Percentiles rank a stretch among this genome's conserved stretches.
These are phyloP conservation scores for Schizophyllum amplum DNA, from an alignment of 1,284 basidiomycete genomes.

Conservation along the genomic window DNA sequence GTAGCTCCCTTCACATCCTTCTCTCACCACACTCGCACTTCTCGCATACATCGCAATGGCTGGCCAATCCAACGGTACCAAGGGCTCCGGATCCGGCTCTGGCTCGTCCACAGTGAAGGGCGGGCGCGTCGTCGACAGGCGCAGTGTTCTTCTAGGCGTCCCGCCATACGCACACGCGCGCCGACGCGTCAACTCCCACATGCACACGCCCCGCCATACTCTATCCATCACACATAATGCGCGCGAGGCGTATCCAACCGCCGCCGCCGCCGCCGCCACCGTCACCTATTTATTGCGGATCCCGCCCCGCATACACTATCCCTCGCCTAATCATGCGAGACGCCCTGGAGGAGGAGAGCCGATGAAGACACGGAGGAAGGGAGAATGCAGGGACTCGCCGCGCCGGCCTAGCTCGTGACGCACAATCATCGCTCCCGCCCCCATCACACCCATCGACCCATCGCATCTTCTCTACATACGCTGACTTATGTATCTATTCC, in stretches of 20 bases:
- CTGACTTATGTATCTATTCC: neutral
- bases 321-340: neutral
- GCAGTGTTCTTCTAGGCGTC: conserved; percentile 45
- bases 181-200: neutral
- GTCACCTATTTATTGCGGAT: neutral
- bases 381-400: neutral
- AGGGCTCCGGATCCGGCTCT: conserved; percentile 26
- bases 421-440: neutral
- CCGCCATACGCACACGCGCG: too few species aligned
- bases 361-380: neutral
- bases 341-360: neutral
- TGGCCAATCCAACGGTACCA: conserved; percentile 24
- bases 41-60: conserved; percentile 24
- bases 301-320: neutral
- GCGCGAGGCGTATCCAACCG: neutral
- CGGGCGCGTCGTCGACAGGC: conserved; percentile 32
- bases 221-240: neutral
- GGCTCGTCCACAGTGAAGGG: conserved; percentile 33
- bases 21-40: conserved; percentile 11
- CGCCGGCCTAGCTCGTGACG: neutral
- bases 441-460: neutral
- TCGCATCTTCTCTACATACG: neutral
- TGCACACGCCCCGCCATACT: conserved; percentile 3
- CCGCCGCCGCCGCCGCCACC: neutral
- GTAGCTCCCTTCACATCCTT: conserved; percentile 10